These are phyloP conservation scores for Triglochin maritima DNA, from an alignment of 106 monocot genomes.

Conservation along the genomic window DNA sequence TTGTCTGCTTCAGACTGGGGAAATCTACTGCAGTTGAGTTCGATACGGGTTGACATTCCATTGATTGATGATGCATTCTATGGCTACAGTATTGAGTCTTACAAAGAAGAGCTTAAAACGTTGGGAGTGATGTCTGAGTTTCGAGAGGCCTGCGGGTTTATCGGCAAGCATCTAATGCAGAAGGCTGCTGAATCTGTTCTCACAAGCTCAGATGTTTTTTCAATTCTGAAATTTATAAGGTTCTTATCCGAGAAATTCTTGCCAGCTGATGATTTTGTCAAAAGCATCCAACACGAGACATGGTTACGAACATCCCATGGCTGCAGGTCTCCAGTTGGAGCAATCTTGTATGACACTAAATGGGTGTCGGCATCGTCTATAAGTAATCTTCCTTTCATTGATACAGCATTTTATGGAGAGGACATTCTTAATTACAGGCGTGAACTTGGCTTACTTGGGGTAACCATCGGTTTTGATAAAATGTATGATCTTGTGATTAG, in stretches of 20 bases:
- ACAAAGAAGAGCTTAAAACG: conserved; percentile 10
- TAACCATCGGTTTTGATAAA: neutral
- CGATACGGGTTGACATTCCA: conserved; percentile 7
- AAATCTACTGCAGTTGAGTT: conserved; percentile 4
- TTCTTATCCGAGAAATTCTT: conserved; percentile 29
- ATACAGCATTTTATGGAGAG: conserved; percentile 1
- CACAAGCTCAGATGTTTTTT: conserved; percentile 32
- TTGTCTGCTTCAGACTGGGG: conserved; percentile 9
- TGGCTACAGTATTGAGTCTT: neutral
- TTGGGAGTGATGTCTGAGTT: conserved; percentile 9
- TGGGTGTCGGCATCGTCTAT: conserved; percentile 3
- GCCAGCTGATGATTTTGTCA: conserved; percentile 14
- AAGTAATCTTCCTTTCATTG: conserved; percentile 10
- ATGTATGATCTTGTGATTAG: neutral
- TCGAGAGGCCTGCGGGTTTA: conserved; percentile 1
- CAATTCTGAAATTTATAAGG: conserved; percentile 36
- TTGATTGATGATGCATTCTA: conserved; percentile 1
- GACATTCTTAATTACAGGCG: neutral
- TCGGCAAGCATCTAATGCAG: conserved; percentile 2
- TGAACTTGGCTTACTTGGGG: conserved; percentile 5
- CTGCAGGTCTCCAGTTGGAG: conserved; percentile 2
- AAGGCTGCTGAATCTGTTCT: conserved; percentile 1
- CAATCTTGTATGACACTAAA: conserved; percentile 2
- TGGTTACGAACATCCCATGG: conserved; percentile 10
- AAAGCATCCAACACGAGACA: conserved; percentile 16